These are phyloP conservation scores for Emmonsiellopsis sp. DNA, from an alignment of 2,329 filamentous ascomycete genomes.

Conservation along the genomic window DNA sequence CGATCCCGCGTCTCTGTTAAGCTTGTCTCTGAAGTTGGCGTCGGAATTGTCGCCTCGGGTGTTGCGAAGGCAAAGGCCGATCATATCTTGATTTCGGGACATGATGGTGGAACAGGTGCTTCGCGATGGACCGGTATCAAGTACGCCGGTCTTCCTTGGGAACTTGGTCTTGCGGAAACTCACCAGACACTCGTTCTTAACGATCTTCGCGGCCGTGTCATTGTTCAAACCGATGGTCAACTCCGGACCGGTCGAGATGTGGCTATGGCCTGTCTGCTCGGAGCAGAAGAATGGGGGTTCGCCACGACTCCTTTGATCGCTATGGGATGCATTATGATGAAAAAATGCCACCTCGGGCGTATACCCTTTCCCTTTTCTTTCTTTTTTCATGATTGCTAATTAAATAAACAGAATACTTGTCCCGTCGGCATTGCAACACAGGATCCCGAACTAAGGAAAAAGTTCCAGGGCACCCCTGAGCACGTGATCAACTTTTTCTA, in stretches of 20 bases:
- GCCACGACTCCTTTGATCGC: constrained; percentile 90
- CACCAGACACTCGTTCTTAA: constrained; percentile 95
- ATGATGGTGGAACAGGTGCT: constrained; percentile 93
- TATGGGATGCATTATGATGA: constrained; percentile 95
- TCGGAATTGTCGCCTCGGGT: constrained; percentile 94
- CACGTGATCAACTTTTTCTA: constrained; percentile 99
- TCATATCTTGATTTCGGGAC: constrained; percentile 91
- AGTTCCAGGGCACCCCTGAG: constrained; percentile 86
- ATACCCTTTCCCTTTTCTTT: too few relatives aligned
- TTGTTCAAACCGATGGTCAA: constrained; percentile 94
- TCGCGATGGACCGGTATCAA: constrained; percentile 98
- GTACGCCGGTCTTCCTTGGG: constrained; percentile 94
- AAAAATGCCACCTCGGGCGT: constrained; percentile 55
- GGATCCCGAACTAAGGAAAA: constrained; percentile 86
- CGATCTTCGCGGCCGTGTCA: constrained; percentile 86
- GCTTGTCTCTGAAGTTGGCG: constrained; percentile 93
- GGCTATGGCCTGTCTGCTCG: constrained; percentile 85
- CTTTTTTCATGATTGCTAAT: too few relatives aligned
- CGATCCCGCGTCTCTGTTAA: constrained; percentile 90
- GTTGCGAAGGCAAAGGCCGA: constrained; percentile 96
- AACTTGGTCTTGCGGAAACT: constrained; percentile 90
- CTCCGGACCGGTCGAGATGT: constrained; percentile 86
- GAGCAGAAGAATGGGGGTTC: constrained; percentile 97
- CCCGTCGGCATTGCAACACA: constrained; percentile 94
- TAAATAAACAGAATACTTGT: too few relatives aligned